These are phyloP conservation scores for Fusarium sp. DNA, from an alignment of 2,329 filamentous ascomycete species.

Conservation along the genomic window DNA sequence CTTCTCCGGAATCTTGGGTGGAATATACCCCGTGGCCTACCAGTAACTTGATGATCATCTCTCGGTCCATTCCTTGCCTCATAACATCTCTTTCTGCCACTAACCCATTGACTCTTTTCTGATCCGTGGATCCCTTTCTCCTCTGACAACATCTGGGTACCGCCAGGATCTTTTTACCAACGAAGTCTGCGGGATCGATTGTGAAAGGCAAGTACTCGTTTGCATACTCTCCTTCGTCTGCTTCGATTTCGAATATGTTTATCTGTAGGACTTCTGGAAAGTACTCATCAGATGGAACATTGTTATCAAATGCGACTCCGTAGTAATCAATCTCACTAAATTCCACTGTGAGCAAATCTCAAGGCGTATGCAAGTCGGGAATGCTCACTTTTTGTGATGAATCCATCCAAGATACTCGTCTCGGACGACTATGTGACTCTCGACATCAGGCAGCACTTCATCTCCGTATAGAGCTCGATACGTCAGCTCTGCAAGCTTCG, in stretches of 20 bases:
- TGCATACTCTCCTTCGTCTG: not conserved
- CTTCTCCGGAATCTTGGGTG: too few relatives aligned
- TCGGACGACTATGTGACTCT: not conserved
- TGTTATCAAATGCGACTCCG: not conserved
- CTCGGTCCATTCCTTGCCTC: too few relatives aligned
- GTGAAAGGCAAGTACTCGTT: not conserved
- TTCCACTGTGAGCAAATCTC: too few relatives aligned
- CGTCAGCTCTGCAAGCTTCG: not conserved
- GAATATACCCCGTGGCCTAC: too few relatives aligned
- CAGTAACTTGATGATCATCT: too few relatives aligned
- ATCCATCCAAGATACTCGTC: not conserved
- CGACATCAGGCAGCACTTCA: not conserved
- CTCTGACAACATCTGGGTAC: not conserved
- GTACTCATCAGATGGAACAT: not conserved
- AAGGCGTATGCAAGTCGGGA: too few relatives aligned
- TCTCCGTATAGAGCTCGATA: not conserved
- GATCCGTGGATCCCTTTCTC: not conserved
- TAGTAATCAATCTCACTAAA: not conserved
- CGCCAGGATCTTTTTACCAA: not conserved
- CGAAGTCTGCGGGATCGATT: not conserved
- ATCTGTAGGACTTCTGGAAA: not conserved
- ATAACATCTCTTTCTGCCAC: not conserved
- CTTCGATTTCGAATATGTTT: not conserved
- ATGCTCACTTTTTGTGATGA: not conserved
- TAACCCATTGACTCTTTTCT: not conserved